Percentiles rank a stretch among this genome's conserved stretches.
phyloP scores from a whole-genome alignment of 1,284 basidiomycete genomes.

The Paramarasmius palmivorus region DNA sequence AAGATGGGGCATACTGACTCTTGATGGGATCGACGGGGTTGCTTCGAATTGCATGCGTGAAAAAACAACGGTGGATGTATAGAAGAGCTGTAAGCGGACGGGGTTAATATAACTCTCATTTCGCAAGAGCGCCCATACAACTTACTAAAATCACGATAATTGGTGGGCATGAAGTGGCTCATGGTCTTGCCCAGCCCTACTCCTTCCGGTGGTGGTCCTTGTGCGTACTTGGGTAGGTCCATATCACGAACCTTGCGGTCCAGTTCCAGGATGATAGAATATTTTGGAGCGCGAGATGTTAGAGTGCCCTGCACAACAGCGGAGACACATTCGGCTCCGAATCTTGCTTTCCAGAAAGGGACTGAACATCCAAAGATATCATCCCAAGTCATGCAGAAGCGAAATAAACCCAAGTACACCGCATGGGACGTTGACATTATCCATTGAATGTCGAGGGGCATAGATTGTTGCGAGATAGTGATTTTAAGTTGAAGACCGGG shows the following conservation, averaged over 20 bases:
- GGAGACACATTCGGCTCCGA: constrained; percentile 66
- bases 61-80: constrained; percentile 70
- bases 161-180: constrained; percentile 65
- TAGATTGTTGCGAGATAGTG: background rate
- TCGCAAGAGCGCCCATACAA: constrained; percentile 13
- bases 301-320: constrained; percentile 65
- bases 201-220: constrained; percentile 40
- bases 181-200: constrained; percentile 51
- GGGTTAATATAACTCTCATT: background rate
- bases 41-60: constrained; percentile 61
- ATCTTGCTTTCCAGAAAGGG: constrained; percentile 71
- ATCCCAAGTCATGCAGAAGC: background rate
- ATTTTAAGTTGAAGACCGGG: background rate
- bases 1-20: constrained; percentile 64
- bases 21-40: constrained; percentile 60
- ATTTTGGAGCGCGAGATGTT: constrained; percentile 64
- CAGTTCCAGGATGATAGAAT: constrained; percentile 60
- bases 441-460: background rate
- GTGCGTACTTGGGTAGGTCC: constrained; percentile 55
- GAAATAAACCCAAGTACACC: too few relatives aligned
- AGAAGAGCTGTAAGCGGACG: constrained; percentile 47
- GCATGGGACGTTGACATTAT: background rate
- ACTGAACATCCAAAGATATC: constrained; percentile 45
- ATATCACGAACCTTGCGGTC: constrained; percentile 66
- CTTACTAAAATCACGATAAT: constrained; percentile 67